phyloP scores from a whole-genome alignment of 495 filamentous ascomycete genomes.

The Corynascus novoguineensis region DNA sequence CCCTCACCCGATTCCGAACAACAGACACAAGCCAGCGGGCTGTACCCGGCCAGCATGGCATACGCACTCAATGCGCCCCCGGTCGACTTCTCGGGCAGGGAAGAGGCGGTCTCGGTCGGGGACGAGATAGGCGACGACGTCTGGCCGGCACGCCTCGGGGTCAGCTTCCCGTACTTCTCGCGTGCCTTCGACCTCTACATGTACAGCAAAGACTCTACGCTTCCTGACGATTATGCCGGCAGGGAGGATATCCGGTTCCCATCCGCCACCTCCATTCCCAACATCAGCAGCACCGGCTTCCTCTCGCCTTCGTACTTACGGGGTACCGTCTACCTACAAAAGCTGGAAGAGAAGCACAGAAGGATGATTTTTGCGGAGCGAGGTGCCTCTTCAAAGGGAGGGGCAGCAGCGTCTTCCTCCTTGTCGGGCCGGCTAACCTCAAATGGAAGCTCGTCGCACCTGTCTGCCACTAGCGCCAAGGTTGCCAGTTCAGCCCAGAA shows the following conservation, averaged over 20 bases:
- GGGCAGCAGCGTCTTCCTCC: neutral
- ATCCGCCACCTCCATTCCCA: constrained; percentile 20
- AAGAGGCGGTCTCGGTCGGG: constrained; percentile 3
- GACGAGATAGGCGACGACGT: neutral
- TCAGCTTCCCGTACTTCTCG: constrained; percentile 51
- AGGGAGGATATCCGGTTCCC: constrained; percentile 22
- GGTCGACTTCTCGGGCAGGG: no score
- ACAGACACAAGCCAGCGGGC: constrained; percentile 35
- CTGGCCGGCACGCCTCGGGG: constrained; percentile 40
- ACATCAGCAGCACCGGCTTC: constrained; percentile 40
- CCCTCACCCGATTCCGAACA: constrained; percentile 39
- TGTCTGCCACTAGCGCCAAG: constrained; percentile 43
- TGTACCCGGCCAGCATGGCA: constrained; percentile 27
- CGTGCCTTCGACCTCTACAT: constrained; percentile 54
- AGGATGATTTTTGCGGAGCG: constrained; percentile 45
- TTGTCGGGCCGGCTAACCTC: constrained; percentile 45
- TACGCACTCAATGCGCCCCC: constrained; percentile 2
- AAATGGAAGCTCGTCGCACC: constrained; percentile 49
- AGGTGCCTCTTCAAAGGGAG: neutral
- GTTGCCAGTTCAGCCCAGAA: constrained; percentile 54
- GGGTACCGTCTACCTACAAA: constrained; percentile 69
- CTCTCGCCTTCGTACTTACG: constrained; percentile 78
- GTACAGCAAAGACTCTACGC: constrained; percentile 28
- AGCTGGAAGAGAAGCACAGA: constrained; percentile 63
- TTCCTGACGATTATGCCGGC: constrained; percentile 11